Percentiles rank a stretch among this genome's conserved stretches.
phyloP scores from a whole-genome alignment of 75 land plant species.

The Pinus albicaulis region DNA sequence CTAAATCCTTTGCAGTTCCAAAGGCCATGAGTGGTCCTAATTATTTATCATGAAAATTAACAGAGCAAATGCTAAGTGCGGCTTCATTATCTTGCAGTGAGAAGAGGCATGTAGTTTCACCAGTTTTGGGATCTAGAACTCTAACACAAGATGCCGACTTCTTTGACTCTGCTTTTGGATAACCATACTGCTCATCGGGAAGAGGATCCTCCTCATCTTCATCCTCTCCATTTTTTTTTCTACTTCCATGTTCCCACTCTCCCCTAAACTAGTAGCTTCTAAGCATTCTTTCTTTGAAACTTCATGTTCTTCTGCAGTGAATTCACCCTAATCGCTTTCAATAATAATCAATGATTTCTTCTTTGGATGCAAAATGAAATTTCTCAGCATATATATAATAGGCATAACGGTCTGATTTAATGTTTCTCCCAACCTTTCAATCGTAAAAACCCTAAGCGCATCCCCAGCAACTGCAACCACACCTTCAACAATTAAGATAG shows the following conservation, averaged over 20 bases:
- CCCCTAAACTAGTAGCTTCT: too few relatives aligned
- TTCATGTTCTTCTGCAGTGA: constrained; percentile 94
- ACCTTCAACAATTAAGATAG: too few relatives aligned
- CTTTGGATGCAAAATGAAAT: too few relatives aligned
- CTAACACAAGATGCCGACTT: too few relatives aligned
- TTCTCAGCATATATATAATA: constrained; percentile 91
- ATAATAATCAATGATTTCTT: too few relatives aligned
- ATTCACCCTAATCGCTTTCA: constrained; percentile 95
- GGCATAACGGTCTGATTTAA: constrained; percentile 93
- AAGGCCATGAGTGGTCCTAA: constrained; percentile 88
- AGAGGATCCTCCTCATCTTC: constrained; percentile 76
- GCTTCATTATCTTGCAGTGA: constrained; percentile 98
- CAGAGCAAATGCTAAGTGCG: constrained; percentile 89
- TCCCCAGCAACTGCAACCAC: too few relatives aligned
- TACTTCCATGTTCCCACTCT: constrained; percentile 46
- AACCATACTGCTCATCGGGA: constrained; percentile 98
- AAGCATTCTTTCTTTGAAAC: constrained; percentile 72
- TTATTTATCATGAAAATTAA: constrained; percentile 94
- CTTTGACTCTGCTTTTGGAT: too few relatives aligned
- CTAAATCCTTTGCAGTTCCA: constrained; percentile 93
- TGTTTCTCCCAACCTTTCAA: constrained; percentile 95
- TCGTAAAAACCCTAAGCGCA: too few relatives aligned
- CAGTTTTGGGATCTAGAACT: too few relatives aligned
- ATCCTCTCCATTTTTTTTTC: constrained; percentile 74
- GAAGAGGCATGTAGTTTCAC: too few relatives aligned